These are phyloP conservation scores for Cytospora schulzeri DNA, from an alignment of 2,329 filamentous ascomycete species.

Conservation along the genomic window DNA sequence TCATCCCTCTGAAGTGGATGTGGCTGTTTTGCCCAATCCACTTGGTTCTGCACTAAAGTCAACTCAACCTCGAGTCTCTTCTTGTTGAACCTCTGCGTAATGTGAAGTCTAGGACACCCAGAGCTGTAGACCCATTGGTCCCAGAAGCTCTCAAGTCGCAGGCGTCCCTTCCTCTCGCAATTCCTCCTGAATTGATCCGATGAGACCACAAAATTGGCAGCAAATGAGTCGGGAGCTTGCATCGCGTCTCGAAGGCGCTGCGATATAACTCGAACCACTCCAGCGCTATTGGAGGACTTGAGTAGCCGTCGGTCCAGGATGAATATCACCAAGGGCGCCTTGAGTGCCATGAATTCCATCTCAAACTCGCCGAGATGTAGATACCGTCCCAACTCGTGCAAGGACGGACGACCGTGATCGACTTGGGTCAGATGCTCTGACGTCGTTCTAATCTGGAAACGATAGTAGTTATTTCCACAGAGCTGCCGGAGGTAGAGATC, in stretches of 20 bases:
- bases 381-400: slow-evolving; percentile 76
- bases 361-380: slow-evolving; percentile 84
- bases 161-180: slow-evolving; percentile 87
- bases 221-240: slow-evolving; percentile 46
- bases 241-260: slow-evolving; percentile 85
- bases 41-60: slow-evolving; percentile 77
- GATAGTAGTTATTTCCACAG: slow-evolving; percentile 92
- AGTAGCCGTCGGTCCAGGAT: slow-evolving; percentile 89
- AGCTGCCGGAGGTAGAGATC: slow-evolving; percentile 89
- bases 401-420: slow-evolving; percentile 79
- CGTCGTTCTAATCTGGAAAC: slow-evolving; percentile 83
- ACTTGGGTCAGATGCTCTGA: slow-evolving; percentile 80
- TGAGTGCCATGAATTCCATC: slow-evolving; percentile 85
- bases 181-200: slow-evolving; percentile 75
- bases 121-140: slow-evolving; percentile 88
- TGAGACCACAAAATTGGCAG: slow-evolving; percentile 56
- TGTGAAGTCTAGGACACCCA: slow-evolving; percentile 85
- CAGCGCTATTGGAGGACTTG: slow-evolving; percentile 83
- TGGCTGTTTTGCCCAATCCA: slow-evolving; percentile 54
- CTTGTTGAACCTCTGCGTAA: slow-evolving; percentile 93
- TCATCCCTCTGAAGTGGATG: slow-evolving; percentile 66
- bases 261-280: slow-evolving; percentile 82
- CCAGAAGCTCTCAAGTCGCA: slow-evolving; percentile 87
- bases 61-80: slow-evolving; percentile 95
- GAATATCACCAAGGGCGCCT: slow-evolving; percentile 87